Percentiles rank a stretch among this genome's conserved stretches.
These are phyloP conservation scores for Saccharomyces eubayanus DNA, from an alignment of 805 yeast genomes.

Conservation along the genomic window DNA sequence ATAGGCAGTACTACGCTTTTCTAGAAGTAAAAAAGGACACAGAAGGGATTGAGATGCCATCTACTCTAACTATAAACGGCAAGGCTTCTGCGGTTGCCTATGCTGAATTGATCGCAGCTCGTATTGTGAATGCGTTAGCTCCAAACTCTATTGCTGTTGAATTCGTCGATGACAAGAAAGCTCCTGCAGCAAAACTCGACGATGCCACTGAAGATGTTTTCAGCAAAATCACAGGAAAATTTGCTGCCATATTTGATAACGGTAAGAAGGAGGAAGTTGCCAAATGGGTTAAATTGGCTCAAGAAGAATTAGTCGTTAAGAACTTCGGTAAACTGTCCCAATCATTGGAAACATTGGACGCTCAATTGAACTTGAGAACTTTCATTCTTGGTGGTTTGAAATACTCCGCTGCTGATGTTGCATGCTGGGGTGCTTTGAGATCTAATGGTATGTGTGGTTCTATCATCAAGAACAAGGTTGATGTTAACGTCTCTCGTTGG, in stretches of 20 bases:
- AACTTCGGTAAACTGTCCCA: constrained; percentile 80
- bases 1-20: constrained; percentile 1
- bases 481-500: constrained; percentile 89
- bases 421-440: constrained; percentile 89
- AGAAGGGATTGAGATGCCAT: constrained; percentile 32
- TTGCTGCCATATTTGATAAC: constrained; percentile 37
- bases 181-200: constrained; percentile 42
- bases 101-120: constrained; percentile 68
- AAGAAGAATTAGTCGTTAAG: constrained; percentile 62
- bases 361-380: constrained; percentile 78
- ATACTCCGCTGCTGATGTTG: constrained; percentile 72
- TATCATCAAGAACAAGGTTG: constrained; percentile 74
- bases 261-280: constrained; percentile 33
- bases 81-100: constrained; percentile 82
- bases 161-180: constrained; percentile 64
- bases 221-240: constrained; percentile 41
- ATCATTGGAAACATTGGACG: constrained; percentile 71
- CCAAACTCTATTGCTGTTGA: constrained; percentile 49
- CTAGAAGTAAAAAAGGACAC: constrained; percentile 1
- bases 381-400: constrained; percentile 56
- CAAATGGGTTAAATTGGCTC: constrained; percentile 61
- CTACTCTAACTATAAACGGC: constrained; percentile 60
- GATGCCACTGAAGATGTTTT: constrained; percentile 42
- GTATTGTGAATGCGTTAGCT: constrained; percentile 50
- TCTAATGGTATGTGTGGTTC: constrained; percentile 92